Conservation (phyloP, 768 basidiomycete species). For the Serendipita vermifera region DNA sequence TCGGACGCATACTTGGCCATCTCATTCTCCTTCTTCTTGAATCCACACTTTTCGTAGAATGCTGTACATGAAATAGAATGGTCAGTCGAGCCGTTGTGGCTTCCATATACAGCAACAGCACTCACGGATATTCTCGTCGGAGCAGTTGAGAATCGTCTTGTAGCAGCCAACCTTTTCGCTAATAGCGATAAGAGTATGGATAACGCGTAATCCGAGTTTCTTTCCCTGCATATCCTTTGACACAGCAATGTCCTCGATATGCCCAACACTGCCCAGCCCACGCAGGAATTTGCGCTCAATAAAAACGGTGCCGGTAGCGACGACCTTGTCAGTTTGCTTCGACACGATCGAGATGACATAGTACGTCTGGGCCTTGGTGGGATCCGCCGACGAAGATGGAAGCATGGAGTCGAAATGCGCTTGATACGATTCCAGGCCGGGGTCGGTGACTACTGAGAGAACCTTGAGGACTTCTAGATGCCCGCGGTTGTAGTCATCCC, state of each 20-base stretch:
- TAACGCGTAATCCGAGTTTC: constrained; percentile 78
- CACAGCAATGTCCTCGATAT: constrained; percentile 97
- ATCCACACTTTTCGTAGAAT: constrained; percentile 97
- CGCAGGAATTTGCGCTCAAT: constrained; percentile 92
- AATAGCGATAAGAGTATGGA: constrained; percentile 72
- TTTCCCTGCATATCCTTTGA: constrained; percentile 78
- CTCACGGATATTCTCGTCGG: constrained; percentile 80
- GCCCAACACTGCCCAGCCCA: constrained; percentile 73
- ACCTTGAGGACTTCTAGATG: constrained; percentile 73
- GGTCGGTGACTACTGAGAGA: constrained; percentile 56
- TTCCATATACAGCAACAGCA: constrained; percentile 18
- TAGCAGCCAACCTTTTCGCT: constrained; percentile 74
- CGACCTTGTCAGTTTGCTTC: constrained; percentile 59
- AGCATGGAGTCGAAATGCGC: constrained; percentile 54
- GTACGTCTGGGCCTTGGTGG: constrained; percentile 41
- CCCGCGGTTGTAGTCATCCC: constrained; percentile 66
- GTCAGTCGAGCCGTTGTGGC: not conserved
- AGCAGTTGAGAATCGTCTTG: constrained; percentile 97
- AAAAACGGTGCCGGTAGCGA: constrained; percentile 72
- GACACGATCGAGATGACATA: constrained; percentile 76
- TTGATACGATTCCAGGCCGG: constrained; percentile 53
- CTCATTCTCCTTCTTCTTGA: constrained; percentile 76
- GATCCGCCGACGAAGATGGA: constrained; percentile 27
- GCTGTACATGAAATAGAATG: constrained; percentile 32
- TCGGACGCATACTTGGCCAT: constrained; percentile 40